Conservation (phyloP, 2,329 filamentous ascomycete species). For the Hypoxylon sp. region DNA sequence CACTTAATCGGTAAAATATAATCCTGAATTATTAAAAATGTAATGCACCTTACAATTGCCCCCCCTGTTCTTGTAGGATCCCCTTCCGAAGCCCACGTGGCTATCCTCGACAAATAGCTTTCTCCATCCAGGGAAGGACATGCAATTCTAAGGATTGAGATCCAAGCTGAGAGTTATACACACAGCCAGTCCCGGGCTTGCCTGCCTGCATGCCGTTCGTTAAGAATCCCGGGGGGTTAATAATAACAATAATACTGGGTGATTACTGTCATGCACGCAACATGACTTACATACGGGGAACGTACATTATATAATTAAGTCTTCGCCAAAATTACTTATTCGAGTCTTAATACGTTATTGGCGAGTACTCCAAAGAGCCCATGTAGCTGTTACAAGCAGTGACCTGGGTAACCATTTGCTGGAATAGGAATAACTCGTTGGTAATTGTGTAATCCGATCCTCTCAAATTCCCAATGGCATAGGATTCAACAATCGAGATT, state of each 20-base stretch:
- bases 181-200: conserved; percentile 13
- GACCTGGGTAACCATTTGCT: conserved; percentile 16
- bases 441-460: conserved; percentile 20
- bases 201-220: conserved; percentile 21
- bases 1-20: conserved; percentile 20
- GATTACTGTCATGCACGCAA: conserved; percentile 32
- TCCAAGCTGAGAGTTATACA: conserved; percentile 26
- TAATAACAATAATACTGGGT: conserved; percentile 11
- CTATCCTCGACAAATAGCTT: conserved; percentile 35
- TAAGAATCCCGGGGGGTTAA: conserved; percentile 13
- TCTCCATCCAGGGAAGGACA: conserved; percentile 26
- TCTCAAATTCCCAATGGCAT: conserved; percentile 15
- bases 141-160: conserved; percentile 35
- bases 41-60: conserved; percentile 17
- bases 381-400: conserved; percentile 14
- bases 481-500: conserved; percentile 27
- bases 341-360: conserved; percentile 1
- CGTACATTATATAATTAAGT: neutral
- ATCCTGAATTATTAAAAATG: conserved; percentile 17
- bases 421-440: conserved; percentile 6
- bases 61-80: conserved; percentile 30
- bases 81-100: conserved; percentile 39
- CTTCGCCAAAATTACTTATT: conserved; percentile 5
- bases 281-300: conserved; percentile 15
- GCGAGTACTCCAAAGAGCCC: conserved; percentile 33